Base-by-base conservation (phyloP, 352 stramenopile genomes). In the Phytophthora kernoviae region DNA sequence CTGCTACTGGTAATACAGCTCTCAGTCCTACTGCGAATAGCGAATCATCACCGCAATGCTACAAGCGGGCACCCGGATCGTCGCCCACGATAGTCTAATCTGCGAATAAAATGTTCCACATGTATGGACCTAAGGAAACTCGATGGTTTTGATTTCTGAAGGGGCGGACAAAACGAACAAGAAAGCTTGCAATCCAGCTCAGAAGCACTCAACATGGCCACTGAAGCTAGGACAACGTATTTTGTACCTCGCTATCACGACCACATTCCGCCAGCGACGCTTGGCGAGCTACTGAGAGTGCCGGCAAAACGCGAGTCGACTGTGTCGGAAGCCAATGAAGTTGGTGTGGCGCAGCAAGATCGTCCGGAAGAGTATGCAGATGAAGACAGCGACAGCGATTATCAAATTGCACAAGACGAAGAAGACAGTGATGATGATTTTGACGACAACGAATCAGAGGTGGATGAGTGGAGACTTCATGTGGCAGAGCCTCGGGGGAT, bases 1-100 rank as follows among this genome's bases (percentile, higher is more conserved):
- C 40, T 45, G 26, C 24, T 1, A 54, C 41, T 15, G 39, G 41
- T 12, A 50, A 24, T 40, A 47, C 30, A 18, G 58, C 60, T n/a
- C 65, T 71, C 24, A 78, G 74, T 51, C 64, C 68, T 7, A 75
- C 61, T 50, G 20, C 56, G 48, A 65, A 24, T n/a, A 36, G 49
- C 39, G 58, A 68, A 36, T 18, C 44, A 33, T 77, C 72, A 2
- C 71, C 65, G 10, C 71, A 81, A 27, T 81, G 72, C 61, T 89
- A 86, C 73, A 89, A 89, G 56, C 79, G 79, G 36, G 70, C 73
- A 11, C 77, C 75, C 33, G 73, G 68, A 34, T 68, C 48, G n/a
- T 81, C 80, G 8, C 73, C 80, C 4, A 70, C 61, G 5, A 68
- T 72, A 42, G 62, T 72, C n/a, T 71, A 60, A 51, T 39, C 46